Base-by-base conservation (phyloP, 768 basidiomycete species). In the Cyclocybe cylindracea region DNA sequence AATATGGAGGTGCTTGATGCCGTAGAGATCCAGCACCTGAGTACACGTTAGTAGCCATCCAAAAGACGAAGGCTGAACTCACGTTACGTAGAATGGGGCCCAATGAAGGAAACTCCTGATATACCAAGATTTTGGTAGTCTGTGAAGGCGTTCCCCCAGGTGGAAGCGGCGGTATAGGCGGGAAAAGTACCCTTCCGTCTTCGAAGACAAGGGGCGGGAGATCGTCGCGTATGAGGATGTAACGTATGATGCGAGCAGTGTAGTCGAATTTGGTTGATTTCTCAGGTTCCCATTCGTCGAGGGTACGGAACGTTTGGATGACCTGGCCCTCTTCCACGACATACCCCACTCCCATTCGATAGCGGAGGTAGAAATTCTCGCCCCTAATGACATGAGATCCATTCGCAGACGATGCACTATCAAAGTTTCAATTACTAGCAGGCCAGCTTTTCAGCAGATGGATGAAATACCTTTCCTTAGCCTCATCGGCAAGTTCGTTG, bases 31-130 rank as follows among this genome's bases (percentile, higher is more conserved):
- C 5, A 62, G 43, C 2, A 60, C 63, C 62, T 55, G 54, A 48
- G 29, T 61, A 49, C 18, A 57, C 48, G 16, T 54, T 57, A n/a
- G 52, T 43, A 8, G 46, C 45, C 11, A 24, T 19, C 7, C n/a
- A 55, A 24, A 10, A 9, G 16, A 7, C 38, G 40, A n/a, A 48
- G 16, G 10, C 29, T n/a, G 13, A 31, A 3, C 57, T 24, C 51
- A 66, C 66, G 24, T 59, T 58, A 0, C 45, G 40, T 4, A 67
- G 46, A 3, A 65, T 39, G 0, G 36, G 34, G 2, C 54, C 51
- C 2, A 66, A 36, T 3, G 57, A 59, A 0, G 61, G 51, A 24
- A 67, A 67, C 18, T 63, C 60, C n/a, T 61, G 53, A 13, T 53
- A 66, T 1, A 65, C 40, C 2, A 62, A 5, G 9, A 67, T 51